phyloP scores from a whole-genome alignment of 2,329 filamentous ascomycete genomes.

The Didymella sp. region DNA sequence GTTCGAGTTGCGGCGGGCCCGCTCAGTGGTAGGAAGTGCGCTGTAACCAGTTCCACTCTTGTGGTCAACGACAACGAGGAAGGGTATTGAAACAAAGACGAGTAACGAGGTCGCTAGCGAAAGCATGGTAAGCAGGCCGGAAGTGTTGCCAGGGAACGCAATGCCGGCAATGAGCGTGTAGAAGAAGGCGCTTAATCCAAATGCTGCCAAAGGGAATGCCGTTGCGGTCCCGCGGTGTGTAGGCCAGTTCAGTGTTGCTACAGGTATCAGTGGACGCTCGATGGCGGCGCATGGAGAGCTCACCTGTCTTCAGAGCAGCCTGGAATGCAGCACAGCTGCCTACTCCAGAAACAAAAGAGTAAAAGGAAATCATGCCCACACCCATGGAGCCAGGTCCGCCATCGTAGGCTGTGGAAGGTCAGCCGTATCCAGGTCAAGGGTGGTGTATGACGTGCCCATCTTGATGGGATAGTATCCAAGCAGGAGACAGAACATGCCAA shows the following conservation, averaged over 20 bases:
- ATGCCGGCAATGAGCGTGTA: slow-evolving; percentile 82
- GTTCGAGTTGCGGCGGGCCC: slow-evolving; percentile 54
- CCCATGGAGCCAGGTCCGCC: slow-evolving; percentile 66
- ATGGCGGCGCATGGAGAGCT: not conserved
- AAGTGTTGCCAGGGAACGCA: slow-evolving; percentile 82
- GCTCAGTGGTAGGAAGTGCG: slow-evolving; percentile 61
- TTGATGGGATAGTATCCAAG: slow-evolving; percentile 88
- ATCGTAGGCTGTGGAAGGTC: slow-evolving; percentile 68
- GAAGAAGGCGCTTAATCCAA: slow-evolving; percentile 95
- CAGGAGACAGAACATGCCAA: slow-evolving; percentile 75
- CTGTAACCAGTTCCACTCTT: slow-evolving; percentile 65
- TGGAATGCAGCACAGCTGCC: slow-evolving; percentile 93
- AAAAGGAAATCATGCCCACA: slow-evolving; percentile 73
- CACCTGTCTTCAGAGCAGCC: slow-evolving; percentile 79
- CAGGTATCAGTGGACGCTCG: slow-evolving; percentile 37
- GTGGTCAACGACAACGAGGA: slow-evolving; percentile 76
- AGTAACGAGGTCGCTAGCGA: slow-evolving; percentile 79
- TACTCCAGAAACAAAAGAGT: slow-evolving; percentile 83
- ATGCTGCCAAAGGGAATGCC: slow-evolving; percentile 89
- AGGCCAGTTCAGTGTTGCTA: slow-evolving; percentile 89
- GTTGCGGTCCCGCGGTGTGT: slow-evolving; percentile 91
- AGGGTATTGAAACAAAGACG: slow-evolving; percentile 80
- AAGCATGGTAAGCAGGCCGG: slow-evolving; percentile 79
- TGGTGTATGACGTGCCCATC: slow-evolving; percentile 49
- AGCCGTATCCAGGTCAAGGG: slow-evolving; percentile 22